Evolutionary conservation across 139 green algal genomes (phyloP), one percentile per base, ranked within the genome.

Genomic region (Chlamydomonas incerta): DNA sequence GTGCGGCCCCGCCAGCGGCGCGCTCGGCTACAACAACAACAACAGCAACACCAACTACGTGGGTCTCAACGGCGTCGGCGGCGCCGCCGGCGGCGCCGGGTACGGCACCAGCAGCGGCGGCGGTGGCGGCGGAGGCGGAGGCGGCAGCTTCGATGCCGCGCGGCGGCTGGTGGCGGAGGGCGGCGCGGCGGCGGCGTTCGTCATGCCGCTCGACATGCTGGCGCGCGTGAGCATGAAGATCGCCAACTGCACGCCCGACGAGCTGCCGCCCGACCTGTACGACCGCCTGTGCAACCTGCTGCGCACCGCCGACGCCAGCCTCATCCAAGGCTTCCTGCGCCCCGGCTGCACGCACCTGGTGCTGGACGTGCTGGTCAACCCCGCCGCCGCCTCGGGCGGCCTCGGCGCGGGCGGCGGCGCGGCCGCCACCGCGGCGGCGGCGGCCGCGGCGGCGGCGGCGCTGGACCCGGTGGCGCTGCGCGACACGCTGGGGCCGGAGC

Each of bases 171-270:
- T 86, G 24, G 69, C 81, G 2, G 66, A 69, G 2, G 81, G 69
- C 58, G 81, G 67, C 3, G 57, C 68, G 17, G 55, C 69, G 9
- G 81, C 81, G 52, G 33, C 72, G 35, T 86, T 80, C 68, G 33
- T 72, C 33, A 70, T 50, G 21, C 50, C 80, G 37, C 41, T 8
- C 41, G 69, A 86, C 81, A 33, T 86, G 9, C 29, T 86, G 34
- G 70, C 80, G 3, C 83, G 89, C 21, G 52, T 95, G 10, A 72
- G 80, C 77, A 28, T 90, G 47, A 84, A 88, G 82, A 57, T 87
- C 0, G 62, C 76, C 55, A 74, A 87, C 68, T 72, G 69, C 77
- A 81, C 68, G 29, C 80, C 85, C 17, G 55, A 70, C 31, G 71
- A 86, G 77, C 87, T 91, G 52, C 74, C 75, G 6, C 60, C 65